Percentiles rank a stretch among this genome's conserved stretches.
Evolutionary conservation across 2,329 filamentous ascomycete species (phyloP).

Genomic region (Penicillium sumatraense): DNA sequence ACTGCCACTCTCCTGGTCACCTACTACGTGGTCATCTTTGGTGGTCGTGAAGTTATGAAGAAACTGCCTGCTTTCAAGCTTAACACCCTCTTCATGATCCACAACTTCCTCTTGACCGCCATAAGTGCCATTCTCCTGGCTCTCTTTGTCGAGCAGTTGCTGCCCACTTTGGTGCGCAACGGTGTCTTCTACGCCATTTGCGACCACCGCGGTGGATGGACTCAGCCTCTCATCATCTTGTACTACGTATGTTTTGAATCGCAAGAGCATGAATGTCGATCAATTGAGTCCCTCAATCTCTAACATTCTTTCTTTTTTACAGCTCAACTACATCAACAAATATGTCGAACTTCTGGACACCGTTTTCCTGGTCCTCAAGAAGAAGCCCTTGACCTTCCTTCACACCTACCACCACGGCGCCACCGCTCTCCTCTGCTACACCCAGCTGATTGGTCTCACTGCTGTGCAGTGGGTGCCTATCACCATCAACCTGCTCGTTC

Average conservation of each 20-base stretch:
- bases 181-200: conserved; percentile 93
- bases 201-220: conserved; percentile 79
- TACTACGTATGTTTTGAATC: conserved; percentile 80
- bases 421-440: conserved; percentile 96
- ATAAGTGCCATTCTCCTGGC: conserved; percentile 80
- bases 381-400: conserved; percentile 98
- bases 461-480: conserved; percentile 96
- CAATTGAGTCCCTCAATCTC: background rate
- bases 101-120: conserved; percentile 91
- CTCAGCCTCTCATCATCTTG: conserved; percentile 85
- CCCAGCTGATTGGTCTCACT: conserved; percentile 89
- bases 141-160: conserved; percentile 88
- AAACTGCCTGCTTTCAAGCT: conserved; percentile 83
- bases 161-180: conserved; percentile 77
- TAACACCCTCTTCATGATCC: conserved; percentile 86
- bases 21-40: conserved; percentile 94
- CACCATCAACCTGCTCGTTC: conserved; percentile 86
- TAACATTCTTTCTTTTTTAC: conserved; percentile 38
- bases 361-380: conserved; percentile 97
- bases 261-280: background rate
- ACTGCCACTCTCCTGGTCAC: conserved; percentile 78
- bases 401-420: conserved; percentile 99
- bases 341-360: conserved; percentile 96
- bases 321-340: conserved; percentile 98
- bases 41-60: conserved; percentile 90